Percentiles rank a stretch among this genome's conserved stretches.
Conservation (phyloP, 192 early-diverging fungal species). For the Mortierella claussenii region DNA sequence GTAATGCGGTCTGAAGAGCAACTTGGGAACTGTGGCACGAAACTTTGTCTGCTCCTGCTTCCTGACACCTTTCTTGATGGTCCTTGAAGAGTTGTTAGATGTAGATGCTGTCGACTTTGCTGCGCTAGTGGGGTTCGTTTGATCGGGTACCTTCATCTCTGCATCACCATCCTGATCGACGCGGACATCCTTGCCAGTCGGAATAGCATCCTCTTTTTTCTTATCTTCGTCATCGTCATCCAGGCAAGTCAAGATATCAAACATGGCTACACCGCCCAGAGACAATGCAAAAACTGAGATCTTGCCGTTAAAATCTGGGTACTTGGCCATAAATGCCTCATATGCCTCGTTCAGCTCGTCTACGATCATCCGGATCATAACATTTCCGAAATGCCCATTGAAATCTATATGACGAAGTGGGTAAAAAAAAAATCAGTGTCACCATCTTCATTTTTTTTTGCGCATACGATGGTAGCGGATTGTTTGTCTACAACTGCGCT, state of each 20-base stretch:
- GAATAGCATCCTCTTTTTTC: conserved; percentile 12
- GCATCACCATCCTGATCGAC: not conserved
- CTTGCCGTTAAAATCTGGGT: conserved; percentile 72
- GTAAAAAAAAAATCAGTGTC: conserved; percentile 2
- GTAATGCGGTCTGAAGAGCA: conserved; percentile 60
- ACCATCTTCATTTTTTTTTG: no score
- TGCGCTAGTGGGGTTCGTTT: not conserved
- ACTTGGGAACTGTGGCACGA: conserved; percentile 23
- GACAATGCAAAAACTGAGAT: conserved; percentile 73
- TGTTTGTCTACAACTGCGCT: no score
- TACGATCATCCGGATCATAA: conserved; percentile 64
- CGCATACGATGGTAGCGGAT: no score
- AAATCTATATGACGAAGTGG: conserved; percentile 40
- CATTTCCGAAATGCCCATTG: conserved; percentile 59
- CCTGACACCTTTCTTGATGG: conserved; percentile 11
- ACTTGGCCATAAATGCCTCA: conserved; percentile 57
- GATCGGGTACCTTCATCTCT: not conserved
- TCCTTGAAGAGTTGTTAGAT: not conserved
- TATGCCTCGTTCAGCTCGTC: conserved; percentile 68
- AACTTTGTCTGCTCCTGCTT: conserved; percentile 47
- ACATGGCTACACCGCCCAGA: conserved; percentile 75
- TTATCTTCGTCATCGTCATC: conserved; percentile 52
- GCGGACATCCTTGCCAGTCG: not conserved
- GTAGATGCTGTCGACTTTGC: not conserved
- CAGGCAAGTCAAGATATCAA: conserved; percentile 68